Evolutionary conservation across 139 green algal species (phyloP).

Genomic region (Auxenochlorella protothecoides): DNA sequence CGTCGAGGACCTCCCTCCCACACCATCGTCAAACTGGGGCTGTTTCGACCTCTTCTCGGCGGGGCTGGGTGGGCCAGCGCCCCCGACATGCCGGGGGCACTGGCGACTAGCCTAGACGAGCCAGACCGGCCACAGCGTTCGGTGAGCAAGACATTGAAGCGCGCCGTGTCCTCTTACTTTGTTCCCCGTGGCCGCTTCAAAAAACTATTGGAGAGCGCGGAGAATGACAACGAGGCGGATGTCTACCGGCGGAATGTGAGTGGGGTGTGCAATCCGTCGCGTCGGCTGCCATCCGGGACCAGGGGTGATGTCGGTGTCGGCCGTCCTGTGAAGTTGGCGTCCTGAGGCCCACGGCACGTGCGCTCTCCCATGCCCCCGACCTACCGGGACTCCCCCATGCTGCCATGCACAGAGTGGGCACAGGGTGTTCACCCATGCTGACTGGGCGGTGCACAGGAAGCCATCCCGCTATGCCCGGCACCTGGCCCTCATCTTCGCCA

Average conservation of each 20-base stretch:
- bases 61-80: background rate
- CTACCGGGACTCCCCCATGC: background rate
- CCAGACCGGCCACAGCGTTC: too few species aligned
- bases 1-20: too few species aligned
- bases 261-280: background rate
- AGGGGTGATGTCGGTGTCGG: background rate
- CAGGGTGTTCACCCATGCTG: slow-evolving; percentile 23
- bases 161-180: too few species aligned
- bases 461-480: slow-evolving; percentile 19
- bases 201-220: background rate
- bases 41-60: background rate
- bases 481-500: slow-evolving; percentile 26
- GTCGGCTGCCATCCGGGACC: background rate
- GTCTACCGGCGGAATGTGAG: slow-evolving; percentile 9
- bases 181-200: background rate
- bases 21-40: too few species aligned
- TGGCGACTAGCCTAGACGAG: background rate
- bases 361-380: background rate
- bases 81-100: background rate
- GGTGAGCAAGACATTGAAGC: too few species aligned
- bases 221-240: slow-evolving; percentile 8
- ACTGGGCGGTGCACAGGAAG: slow-evolving; percentile 23
- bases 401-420: slow-evolving; percentile 3
- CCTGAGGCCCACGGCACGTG: background rate
- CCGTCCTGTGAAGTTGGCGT: background rate